Evolutionary conservation across 2,329 filamentous ascomycete genomes (phyloP).

Genomic region (Colletotrichum sp.): DNA sequence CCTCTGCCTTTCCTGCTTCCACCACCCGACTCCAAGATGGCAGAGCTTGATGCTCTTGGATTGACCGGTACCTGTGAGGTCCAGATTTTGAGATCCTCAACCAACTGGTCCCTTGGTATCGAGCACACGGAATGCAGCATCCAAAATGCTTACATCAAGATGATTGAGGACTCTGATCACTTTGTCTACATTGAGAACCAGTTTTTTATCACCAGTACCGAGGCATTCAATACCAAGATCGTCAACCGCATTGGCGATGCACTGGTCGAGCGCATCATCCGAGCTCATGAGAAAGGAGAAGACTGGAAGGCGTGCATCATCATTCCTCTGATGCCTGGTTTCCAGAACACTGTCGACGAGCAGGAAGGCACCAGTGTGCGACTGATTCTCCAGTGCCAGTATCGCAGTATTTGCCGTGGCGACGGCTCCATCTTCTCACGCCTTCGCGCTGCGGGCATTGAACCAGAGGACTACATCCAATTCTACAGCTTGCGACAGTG

Average conservation of each 20-base stretch:
- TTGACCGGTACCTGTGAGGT: constrained; percentile 95
- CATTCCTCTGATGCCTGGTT: constrained; percentile 97
- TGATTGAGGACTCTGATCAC: constrained; percentile 94
- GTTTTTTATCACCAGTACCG: constrained; percentile 94
- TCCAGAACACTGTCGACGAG: constrained; percentile 94
- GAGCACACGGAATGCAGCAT: constrained; percentile 92
- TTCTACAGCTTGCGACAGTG: constrained; percentile 94
- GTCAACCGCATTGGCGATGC: constrained; percentile 95
- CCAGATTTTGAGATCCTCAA: constrained; percentile 90
- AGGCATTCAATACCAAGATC: constrained; percentile 86
- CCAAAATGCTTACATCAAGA: constrained; percentile 91
- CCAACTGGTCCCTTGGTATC: constrained; percentile 90
- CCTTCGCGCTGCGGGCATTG: constrained; percentile 78
- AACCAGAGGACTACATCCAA: constrained; percentile 92
- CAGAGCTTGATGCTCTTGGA: constrained; percentile 85
- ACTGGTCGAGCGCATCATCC: constrained; percentile 87
- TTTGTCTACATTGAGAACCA: constrained; percentile 99
- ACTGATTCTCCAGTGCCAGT: constrained; percentile 96
- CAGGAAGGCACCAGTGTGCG: constrained; percentile 94
- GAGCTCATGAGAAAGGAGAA: constrained; percentile 82
- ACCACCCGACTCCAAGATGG: constrained; percentile 86
- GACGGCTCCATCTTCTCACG: constrained; percentile 91
- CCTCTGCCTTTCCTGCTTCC: constrained; percentile 93
- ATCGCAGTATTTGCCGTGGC: constrained; percentile 92
- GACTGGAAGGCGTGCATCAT: constrained; percentile 90